Percentiles rank a stretch among this genome's conserved stretches.
Evolutionary conservation across 2,329 filamentous ascomycete genomes (phyloP).

Genomic region (Arthrobotrys musiformis): DNA sequence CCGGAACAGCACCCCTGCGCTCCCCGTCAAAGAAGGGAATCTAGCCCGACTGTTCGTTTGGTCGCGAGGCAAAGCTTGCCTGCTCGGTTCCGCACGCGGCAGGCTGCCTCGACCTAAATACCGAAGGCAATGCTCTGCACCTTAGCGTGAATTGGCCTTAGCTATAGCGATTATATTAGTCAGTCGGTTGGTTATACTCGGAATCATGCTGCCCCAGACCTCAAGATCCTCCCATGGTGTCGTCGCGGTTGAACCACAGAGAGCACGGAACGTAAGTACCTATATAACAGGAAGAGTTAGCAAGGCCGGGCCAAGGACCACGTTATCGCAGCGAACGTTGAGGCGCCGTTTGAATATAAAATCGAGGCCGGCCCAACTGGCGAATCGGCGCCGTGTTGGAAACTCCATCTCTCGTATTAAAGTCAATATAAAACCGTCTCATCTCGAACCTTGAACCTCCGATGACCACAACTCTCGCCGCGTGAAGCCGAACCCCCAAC

Average conservation of each 20-base stretch:
- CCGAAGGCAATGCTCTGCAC: slow-evolving; percentile 1
- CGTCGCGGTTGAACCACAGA: slow-evolving; percentile 1
- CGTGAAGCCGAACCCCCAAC: background rate
- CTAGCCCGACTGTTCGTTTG: slow-evolving; percentile 18
- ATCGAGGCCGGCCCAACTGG: background rate
- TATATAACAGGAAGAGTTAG: background rate
- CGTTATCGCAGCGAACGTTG: slow-evolving; percentile 26
- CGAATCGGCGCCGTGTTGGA: slow-evolving; percentile 30
- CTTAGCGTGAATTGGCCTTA: background rate
- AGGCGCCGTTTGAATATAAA: slow-evolving; percentile 11
- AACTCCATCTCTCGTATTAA: background rate
- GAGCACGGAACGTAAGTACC: background rate
- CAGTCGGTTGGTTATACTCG: too few species aligned
- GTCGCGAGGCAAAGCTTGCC: slow-evolving; percentile 33
- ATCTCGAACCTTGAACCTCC: slow-evolving; percentile 19
- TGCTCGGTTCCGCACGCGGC: slow-evolving; percentile 23
- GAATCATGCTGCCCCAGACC: slow-evolving; percentile 14
- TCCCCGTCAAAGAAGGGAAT: slow-evolving; percentile 21
- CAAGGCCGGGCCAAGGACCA: too few species aligned
- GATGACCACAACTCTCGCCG: slow-evolving; percentile 3
- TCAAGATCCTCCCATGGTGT: slow-evolving; percentile 8
- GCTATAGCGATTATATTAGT: background rate
- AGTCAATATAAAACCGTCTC: background rate
- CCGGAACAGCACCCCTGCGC: slow-evolving; percentile 17
- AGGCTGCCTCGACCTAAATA: background rate